These are phyloP conservation scores for Viola pubescens DNA, from an alignment of 441 rosid species.

Conservation along the genomic window DNA sequence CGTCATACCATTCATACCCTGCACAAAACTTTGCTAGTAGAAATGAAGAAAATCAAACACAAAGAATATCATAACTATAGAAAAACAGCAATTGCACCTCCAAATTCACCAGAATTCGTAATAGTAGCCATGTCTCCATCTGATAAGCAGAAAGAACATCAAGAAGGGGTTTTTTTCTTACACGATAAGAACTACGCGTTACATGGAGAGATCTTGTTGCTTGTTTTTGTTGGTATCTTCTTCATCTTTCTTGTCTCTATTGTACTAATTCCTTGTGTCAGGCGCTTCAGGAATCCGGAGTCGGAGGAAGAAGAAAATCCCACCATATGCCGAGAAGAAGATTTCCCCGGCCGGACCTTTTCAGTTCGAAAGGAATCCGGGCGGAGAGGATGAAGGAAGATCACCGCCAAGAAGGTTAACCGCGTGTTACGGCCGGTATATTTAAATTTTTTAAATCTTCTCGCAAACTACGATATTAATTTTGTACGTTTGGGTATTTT, in stretches of 20 bases:
- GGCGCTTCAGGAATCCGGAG: constrained; percentile 11
- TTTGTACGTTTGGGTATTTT: too few relatives aligned
- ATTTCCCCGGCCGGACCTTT: too few relatives aligned
- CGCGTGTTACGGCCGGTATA: too few relatives aligned
- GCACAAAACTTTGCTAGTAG: background rate
- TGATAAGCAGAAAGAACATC: constrained; percentile 12
- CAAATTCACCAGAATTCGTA: background rate
- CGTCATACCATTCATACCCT: background rate
- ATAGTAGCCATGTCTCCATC: constrained; percentile 18
- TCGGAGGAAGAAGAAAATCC: background rate
- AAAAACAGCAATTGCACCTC: background rate
- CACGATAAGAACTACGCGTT: constrained; percentile 39
- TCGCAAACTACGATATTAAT: too few relatives aligned
- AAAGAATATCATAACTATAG: too few relatives aligned
- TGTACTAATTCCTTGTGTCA: constrained; percentile 31
- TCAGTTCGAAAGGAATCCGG: too few relatives aligned
- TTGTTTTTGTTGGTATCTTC: constrained; percentile 28
- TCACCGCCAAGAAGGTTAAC: too few relatives aligned
- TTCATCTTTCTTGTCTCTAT: constrained; percentile 33
- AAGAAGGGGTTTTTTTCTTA: constrained; percentile 21
- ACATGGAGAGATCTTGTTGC: constrained; percentile 42
- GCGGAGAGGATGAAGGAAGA: too few relatives aligned
- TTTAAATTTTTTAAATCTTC: too few relatives aligned
- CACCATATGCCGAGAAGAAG: background rate
- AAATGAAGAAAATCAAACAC: background rate